These are phyloP conservation scores for Hypoxylon sp. DNA, from an alignment of 2,329 filamentous ascomycete species.

Conservation along the genomic window DNA sequence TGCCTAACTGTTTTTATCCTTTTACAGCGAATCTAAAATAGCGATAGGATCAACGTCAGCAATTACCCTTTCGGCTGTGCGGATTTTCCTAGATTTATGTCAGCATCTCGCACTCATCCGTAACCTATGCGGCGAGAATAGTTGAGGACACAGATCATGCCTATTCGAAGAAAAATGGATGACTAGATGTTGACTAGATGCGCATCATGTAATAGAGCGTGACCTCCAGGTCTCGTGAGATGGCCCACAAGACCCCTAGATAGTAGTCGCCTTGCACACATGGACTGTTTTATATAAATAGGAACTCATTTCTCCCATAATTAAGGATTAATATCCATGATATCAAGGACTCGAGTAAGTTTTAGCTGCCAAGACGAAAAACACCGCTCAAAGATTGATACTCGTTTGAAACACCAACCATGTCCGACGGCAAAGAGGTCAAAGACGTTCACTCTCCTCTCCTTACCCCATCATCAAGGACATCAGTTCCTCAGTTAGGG, in stretches of 20 bases:
- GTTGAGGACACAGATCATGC: conserved; percentile 22
- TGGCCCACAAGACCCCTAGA: background rate
- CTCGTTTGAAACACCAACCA: conserved; percentile 1
- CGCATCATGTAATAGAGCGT: conserved; percentile 28
- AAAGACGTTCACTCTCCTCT: conserved; percentile 43
- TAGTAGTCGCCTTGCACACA: background rate
- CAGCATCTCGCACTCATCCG: conserved; percentile 20
- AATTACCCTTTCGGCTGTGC: conserved; percentile 27
- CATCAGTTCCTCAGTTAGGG: conserved; percentile 25
- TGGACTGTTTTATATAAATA: conserved; percentile 23
- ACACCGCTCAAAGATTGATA: conserved; percentile 4
- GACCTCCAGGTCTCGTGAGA: conserved; percentile 30
- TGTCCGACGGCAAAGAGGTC: conserved; percentile 39
- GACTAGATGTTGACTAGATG: conserved; percentile 38
- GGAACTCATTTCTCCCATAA: background rate
- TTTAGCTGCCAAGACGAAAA: background rate
- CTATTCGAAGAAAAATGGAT: conserved; percentile 23
- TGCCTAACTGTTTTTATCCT: conserved; percentile 1
- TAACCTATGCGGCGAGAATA: conserved; percentile 21
- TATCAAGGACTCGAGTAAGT: conserved; percentile 1
- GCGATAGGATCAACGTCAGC: conserved; percentile 33
- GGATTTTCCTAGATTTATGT: conserved; percentile 28
- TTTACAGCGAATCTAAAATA: conserved; percentile 7
- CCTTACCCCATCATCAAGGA: conserved; percentile 29
- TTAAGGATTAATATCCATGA: background rate